Evolutionary conservation across 768 basidiomycete genomes (phyloP).

Genomic region (Russula sp.): DNA sequence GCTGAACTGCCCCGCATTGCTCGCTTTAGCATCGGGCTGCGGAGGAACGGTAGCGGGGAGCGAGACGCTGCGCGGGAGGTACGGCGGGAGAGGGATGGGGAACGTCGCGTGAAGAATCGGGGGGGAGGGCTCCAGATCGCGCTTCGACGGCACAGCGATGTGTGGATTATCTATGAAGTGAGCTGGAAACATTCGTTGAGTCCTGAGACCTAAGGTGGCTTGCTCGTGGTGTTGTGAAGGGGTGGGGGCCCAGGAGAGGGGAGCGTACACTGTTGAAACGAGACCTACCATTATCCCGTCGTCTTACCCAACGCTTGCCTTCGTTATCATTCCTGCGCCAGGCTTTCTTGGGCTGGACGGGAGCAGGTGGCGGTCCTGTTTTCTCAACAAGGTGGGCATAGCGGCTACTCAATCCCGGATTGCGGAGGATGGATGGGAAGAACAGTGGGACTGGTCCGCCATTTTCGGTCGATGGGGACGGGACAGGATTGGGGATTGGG

Average conservation of each 20-base stretch:
- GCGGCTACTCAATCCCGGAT: conserved; percentile 43
- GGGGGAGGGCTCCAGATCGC: conserved; percentile 43
- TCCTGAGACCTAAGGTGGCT: background rate
- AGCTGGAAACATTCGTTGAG: conserved; percentile 36
- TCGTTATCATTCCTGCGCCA: conserved; percentile 51
- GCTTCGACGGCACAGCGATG: conserved; percentile 51
- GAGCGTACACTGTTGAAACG: background rate
- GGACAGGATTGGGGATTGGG: background rate
- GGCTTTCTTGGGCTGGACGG: conserved; percentile 33
- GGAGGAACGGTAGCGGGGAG: conserved; percentile 38
- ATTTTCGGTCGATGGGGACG: conserved; percentile 1
- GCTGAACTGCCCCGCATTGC: conserved; percentile 70
- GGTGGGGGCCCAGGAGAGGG: too few species aligned
- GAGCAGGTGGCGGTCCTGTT: background rate
- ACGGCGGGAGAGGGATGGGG: conserved; percentile 66
- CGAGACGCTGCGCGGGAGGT: conserved; percentile 52
- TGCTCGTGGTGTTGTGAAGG: background rate
- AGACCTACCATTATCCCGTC: conserved; percentile 67
- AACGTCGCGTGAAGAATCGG: conserved; percentile 52
- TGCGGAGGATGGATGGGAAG: conserved; percentile 63
- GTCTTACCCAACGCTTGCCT: conserved; percentile 69
- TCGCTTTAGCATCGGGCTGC: conserved; percentile 40
- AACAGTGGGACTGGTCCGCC: conserved; percentile 47
- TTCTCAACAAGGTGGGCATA: conserved; percentile 43
- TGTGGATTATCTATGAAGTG: conserved; percentile 68